A percentile compares a stretch with the other conserved stretches of the same genome.
Evolutionary conservation across 768 basidiomycete species (phyloP).

Genomic region (Lentinula detonsa): DNA sequence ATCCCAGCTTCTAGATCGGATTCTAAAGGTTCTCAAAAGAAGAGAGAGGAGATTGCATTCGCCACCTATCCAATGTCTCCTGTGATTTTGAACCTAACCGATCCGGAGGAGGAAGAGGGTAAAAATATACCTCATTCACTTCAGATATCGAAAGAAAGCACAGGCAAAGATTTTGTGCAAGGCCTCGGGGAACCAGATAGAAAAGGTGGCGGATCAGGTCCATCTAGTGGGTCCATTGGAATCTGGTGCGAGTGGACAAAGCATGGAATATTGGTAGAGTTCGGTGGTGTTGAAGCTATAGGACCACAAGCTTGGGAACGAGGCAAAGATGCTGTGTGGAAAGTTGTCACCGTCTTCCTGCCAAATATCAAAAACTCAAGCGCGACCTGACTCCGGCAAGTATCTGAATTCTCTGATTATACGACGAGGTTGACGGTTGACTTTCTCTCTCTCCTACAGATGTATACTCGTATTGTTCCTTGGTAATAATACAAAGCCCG

Average conservation of each 20-base stretch:
- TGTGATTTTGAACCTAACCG: conserved; percentile 34
- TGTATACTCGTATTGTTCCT: no score
- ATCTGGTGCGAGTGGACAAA: conserved; percentile 93
- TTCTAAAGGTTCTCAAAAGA: conserved; percentile 29
- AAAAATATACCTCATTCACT: conserved; percentile 34
- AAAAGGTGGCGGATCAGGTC: conserved; percentile 87
- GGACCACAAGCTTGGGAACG: conserved; percentile 86
- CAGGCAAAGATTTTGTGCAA: conserved; percentile 74
- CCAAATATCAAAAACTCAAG: conserved; percentile 6
- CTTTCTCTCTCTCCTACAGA: no score
- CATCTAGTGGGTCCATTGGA: conserved; percentile 77
- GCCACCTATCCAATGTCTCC: conserved; percentile 53
- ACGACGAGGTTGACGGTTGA: no score
- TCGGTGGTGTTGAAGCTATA: conserved; percentile 69
- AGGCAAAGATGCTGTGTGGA: conserved; percentile 80
- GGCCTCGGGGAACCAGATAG: conserved; percentile 79
- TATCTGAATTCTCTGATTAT: neutral
- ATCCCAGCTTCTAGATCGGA: conserved; percentile 25
- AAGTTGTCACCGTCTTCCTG: conserved; percentile 59
- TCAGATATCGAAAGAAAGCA: conserved; percentile 41
- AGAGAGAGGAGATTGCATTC: conserved; percentile 51
- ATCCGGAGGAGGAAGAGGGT: conserved; percentile 30
- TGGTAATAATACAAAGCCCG: no score
- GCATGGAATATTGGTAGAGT: conserved; percentile 81
- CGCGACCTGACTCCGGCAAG: neutral